Evolutionary conservation across 495 filamentous ascomycete species (phyloP).

Genomic region (Tuber aestivum): DNA sequence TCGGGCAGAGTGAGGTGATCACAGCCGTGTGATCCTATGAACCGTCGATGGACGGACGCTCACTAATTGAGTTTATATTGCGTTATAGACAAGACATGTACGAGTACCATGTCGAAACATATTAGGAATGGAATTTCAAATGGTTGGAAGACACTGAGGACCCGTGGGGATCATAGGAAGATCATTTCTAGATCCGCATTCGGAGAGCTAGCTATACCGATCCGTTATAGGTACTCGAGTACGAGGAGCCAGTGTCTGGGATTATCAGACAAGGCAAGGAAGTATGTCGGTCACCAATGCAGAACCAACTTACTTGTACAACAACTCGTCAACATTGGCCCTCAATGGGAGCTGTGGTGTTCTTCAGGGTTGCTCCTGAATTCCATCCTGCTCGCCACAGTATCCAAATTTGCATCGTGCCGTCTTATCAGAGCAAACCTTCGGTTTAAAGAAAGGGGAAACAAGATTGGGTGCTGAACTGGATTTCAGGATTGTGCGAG

Average conservation of each 20-base stretch:
- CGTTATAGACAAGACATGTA: neutral
- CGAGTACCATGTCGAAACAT: neutral
- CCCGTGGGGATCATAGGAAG: neutral
- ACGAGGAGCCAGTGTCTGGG: neutral
- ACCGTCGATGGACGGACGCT: neutral
- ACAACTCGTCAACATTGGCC: neutral
- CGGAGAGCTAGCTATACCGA: neutral
- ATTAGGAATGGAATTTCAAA: neutral
- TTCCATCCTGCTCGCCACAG: neutral
- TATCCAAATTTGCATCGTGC: neutral
- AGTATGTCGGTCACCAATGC: neutral
- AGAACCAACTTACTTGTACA: neutral
- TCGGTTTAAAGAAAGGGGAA: neutral
- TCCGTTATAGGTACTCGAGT: neutral
- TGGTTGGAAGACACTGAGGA: neutral
- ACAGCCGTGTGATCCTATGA: neutral
- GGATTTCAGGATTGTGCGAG: neutral
- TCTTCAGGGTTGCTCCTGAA: neutral
- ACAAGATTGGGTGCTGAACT: neutral
- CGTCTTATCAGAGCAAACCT: neutral
- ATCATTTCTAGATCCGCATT: neutral
- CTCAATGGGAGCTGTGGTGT: neutral
- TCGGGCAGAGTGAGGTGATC: neutral
- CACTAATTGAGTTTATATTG: neutral
- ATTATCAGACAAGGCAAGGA: neutral